These are phyloP conservation scores for Alopecurus myosuroides DNA, from an alignment of 176 grass and related monocot species.

Conservation along the genomic window DNA sequence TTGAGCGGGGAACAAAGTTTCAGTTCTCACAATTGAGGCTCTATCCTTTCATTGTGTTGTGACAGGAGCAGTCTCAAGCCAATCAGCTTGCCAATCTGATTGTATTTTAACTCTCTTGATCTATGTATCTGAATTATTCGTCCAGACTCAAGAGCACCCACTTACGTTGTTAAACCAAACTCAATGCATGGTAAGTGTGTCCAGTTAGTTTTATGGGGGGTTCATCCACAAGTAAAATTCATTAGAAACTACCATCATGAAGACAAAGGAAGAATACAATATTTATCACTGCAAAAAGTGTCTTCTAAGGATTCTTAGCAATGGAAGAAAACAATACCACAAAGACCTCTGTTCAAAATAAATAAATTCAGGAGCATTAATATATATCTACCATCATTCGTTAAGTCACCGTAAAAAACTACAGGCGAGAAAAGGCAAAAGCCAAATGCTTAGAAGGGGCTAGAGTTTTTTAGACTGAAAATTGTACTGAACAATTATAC, in stretches of 20 bases:
- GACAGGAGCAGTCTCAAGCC: no score
- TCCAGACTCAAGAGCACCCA: neutral
- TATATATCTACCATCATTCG: no score
- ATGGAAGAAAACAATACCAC: neutral
- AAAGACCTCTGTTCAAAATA: neutral
- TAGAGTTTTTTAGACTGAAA: neutral
- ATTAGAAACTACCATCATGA: neutral
- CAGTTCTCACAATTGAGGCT: no score
- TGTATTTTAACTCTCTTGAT: no score
- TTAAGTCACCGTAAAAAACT: no score
- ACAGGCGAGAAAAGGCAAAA: no score
- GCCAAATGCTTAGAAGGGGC: neutral
- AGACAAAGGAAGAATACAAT: neutral
- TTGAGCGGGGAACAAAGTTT: no score
- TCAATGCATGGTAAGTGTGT: neutral
- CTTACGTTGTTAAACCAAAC: neutral
- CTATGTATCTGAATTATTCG: no score
- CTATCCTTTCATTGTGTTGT: no score
- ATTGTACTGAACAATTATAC: neutral
- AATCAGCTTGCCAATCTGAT: no score
- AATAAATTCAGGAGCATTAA: neutral
- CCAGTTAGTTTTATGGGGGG: no score
- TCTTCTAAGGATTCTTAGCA: no score
- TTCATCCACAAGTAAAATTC: neutral
- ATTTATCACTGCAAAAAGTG: neutral